phyloP scores from a whole-genome alignment of 345 rosid species.

The Mercurialis annua region DNA sequence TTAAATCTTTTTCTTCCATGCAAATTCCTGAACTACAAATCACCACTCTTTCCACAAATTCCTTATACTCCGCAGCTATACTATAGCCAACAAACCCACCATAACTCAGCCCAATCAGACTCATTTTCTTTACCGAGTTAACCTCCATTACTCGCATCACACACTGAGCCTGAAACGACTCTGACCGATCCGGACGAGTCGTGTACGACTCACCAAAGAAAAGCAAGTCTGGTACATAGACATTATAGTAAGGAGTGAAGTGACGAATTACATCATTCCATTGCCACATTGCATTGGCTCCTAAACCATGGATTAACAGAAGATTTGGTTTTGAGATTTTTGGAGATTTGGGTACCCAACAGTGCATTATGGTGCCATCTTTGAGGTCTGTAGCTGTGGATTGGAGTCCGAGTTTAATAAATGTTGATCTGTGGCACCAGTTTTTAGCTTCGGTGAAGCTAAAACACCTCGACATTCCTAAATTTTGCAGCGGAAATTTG shows the following conservation, averaged over 20 bases:
- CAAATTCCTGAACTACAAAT: constrained; percentile 72
- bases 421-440: constrained; percentile 32
- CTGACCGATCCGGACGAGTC: constrained; percentile 66
- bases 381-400: constrained; percentile 57
- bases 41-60: constrained; percentile 62
- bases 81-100: constrained; percentile 82
- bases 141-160: constrained; percentile 60
- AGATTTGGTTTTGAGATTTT: constrained; percentile 49
- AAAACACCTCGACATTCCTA: constrained; percentile 56
- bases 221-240: constrained; percentile 68
- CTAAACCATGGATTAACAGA: constrained; percentile 77
- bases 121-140: constrained; percentile 43
- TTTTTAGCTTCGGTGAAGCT: constrained; percentile 55
- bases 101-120: constrained; percentile 74
- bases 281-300: constrained; percentile 81
- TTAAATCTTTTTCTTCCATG: constrained; percentile 76
- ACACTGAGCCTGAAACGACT: constrained; percentile 70
- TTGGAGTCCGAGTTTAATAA: constrained; percentile 41
- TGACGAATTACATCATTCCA: constrained; percentile 51
- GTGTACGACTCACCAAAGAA: constrained; percentile 76
- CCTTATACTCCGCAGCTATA: constrained; percentile 60
- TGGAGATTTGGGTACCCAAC: constrained; percentile 62
- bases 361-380: constrained; percentile 77
- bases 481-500: too few species aligned
- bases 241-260: constrained; percentile 49